Evolutionary conservation across 2,329 filamentous ascomycete species (phyloP), one percentile per base, ranked within the genome.

Genomic region (Fusarium gaditjirri): DNA sequence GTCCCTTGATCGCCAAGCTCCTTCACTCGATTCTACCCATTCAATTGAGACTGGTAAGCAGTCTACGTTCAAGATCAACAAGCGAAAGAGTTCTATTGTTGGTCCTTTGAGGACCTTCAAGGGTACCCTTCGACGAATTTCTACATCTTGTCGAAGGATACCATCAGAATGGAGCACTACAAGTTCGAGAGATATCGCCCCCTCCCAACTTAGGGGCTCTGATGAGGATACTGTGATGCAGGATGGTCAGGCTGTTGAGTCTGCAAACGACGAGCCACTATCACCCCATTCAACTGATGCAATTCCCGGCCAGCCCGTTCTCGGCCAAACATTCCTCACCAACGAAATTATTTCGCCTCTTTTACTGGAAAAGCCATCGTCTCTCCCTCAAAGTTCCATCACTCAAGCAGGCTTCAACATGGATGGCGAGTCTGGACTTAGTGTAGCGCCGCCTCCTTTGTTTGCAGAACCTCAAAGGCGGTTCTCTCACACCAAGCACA

Each of bases 131-230:
- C 62, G 61, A 35, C 65, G 58, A 5, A 57, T 77, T 29, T 78
- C 76, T 23, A 70, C 71, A 33, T 67, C 74, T 8, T 68, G 62
- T 43, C 56, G 63, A 49, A 67, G 65, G 38, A 72, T 56, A 29
- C 68, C 74, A 14, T 74, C 71, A 4, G 69, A 74, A 46, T 72
- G 65, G 68, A 71, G 68, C 41, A 72, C 59, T n/a, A 65, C 68
- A 19, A 73, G 56, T 16, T 61, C 54, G 11, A 62, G 41, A 16
- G 61, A 65, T 14, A 17, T 35, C 4, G 33, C 49, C 8, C 9
- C 33, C n/a, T 58, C 58, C 19, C 42, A 46, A 14, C 16, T 27
- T 5, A 50, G 21, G 46, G 56, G 38, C 17, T 58, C 61, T 12
- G 35, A 50, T 17, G 39, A 55, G 4, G 42, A 39, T 31, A 50